Conservation (phyloP, 106 monocot genomes). For the Xerophyta viscosa region DNA sequence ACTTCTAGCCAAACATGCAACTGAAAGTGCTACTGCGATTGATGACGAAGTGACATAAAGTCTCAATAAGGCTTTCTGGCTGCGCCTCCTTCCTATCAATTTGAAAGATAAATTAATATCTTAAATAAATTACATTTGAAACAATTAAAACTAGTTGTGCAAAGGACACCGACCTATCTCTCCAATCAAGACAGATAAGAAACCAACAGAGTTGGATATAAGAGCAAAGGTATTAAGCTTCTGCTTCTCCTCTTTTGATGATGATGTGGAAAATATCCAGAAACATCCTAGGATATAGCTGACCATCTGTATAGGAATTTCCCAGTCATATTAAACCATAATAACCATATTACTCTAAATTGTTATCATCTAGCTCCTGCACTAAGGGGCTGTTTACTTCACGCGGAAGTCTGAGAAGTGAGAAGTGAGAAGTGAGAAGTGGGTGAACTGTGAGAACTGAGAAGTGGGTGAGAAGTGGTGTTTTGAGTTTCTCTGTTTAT, state of each 20-base stretch:
- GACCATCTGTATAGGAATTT: constrained; percentile 28
- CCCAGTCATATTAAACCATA: background rate
- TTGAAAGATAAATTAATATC: background rate
- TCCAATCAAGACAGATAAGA: constrained; percentile 54
- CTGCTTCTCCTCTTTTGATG: constrained; percentile 13
- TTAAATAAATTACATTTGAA: background rate
- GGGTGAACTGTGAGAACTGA: no score
- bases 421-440: no score
- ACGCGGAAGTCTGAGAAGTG: no score
- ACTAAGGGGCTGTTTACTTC: no score
- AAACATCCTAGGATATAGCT: constrained; percentile 25
- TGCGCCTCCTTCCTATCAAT: constrained; percentile 48
- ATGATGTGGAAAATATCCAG: constrained; percentile 14
- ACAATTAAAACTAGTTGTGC: background rate
- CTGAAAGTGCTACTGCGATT: constrained; percentile 37
- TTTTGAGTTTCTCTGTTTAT: no score
- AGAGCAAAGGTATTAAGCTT: constrained; percentile 21
- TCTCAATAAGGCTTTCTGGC: constrained; percentile 32
- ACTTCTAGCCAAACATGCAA: constrained; percentile 44
- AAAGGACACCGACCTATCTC: constrained; percentile 41
- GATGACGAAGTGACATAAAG: constrained; percentile 45
- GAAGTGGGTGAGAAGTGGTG: no score
- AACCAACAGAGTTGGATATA: constrained; percentile 32
- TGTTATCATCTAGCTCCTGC: no score
- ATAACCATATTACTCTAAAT: background rate